These are phyloP conservation scores for Umbelopsis sp. DNA, from an alignment of 371 early-diverging fungal genomes.

Conservation along the genomic window DNA sequence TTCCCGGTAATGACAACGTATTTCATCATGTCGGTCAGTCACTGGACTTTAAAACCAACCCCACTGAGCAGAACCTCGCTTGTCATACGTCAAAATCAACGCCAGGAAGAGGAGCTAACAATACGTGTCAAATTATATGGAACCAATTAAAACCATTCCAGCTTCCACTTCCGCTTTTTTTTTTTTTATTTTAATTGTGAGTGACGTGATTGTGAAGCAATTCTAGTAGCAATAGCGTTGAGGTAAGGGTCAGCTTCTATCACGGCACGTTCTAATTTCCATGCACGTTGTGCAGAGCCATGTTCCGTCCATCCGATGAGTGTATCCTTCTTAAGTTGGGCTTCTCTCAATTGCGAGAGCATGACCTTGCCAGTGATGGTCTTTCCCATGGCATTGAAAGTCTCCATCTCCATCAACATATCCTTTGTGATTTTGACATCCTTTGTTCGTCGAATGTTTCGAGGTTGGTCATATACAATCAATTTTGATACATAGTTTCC, in stretches of 20 bases:
- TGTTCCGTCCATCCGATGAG: slow-evolving; percentile 35
- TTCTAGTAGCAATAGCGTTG: slow-evolving; percentile 29
- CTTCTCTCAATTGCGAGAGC: slow-evolving; percentile 38
- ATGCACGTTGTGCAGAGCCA: slow-evolving; percentile 27
- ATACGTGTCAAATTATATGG: neutral
- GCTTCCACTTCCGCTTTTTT: neutral
- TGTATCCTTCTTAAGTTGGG: slow-evolving; percentile 27
- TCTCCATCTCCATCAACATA: slow-evolving; percentile 45
- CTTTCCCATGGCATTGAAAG: slow-evolving; percentile 38
- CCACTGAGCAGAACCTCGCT: neutral
- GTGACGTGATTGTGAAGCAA: slow-evolving; percentile 19
- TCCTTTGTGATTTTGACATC: slow-evolving; percentile 34
- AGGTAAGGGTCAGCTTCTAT: slow-evolving; percentile 50
- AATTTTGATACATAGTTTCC: slow-evolving; percentile 41
- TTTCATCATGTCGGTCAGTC: no score
- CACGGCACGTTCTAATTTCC: slow-evolving; percentile 40
- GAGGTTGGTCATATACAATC: slow-evolving; percentile 45
- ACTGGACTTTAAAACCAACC: no score
- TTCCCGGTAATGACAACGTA: no score
- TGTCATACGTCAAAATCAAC: neutral
- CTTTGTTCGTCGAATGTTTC: slow-evolving; percentile 34
- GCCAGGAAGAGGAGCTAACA: no score
- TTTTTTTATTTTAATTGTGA: slow-evolving; percentile 21
- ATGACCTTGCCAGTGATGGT: slow-evolving; percentile 36
- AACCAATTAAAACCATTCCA: neutral